A percentile compares a stretch with the other conserved stretches of the same genome.
Conservation (phyloP, 306 rosid species). For the Lupinus albus region DNA sequence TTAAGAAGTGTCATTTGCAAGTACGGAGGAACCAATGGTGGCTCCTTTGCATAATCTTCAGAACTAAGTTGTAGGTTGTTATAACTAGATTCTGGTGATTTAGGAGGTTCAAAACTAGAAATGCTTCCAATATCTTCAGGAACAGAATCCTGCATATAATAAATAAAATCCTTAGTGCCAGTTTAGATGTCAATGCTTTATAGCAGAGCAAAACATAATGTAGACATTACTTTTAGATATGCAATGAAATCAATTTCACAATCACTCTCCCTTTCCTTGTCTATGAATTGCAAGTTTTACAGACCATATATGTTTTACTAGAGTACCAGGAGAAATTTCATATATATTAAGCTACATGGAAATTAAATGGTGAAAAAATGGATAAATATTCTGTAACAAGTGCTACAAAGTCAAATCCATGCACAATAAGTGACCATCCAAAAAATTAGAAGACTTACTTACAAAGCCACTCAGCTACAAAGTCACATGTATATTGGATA, state of each 20-base stretch:
- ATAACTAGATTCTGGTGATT: conserved; percentile 86
- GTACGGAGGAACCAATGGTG: conserved; percentile 87
- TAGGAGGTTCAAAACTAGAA: conserved; percentile 86
- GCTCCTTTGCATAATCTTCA: conserved; percentile 93
- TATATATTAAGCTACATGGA: neutral
- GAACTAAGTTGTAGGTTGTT: conserved; percentile 67
- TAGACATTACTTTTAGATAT: conserved; percentile 7
- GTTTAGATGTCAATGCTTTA: conserved; percentile 13
- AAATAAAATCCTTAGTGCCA: conserved; percentile 8
- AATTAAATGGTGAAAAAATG: neutral
- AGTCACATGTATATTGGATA: neutral
- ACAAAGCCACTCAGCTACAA: conserved; percentile 16
- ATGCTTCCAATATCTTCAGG: conserved; percentile 94
- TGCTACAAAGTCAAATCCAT: neutral
- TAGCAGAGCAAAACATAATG: conserved; percentile 17
- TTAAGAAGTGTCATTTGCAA: conserved; percentile 85
- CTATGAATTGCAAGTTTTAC: conserved; percentile 24
- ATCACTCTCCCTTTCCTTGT: conserved; percentile 14
- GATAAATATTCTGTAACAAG: neutral
- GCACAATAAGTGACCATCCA: neutral
- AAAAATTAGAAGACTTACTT: neutral
- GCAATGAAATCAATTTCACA: conserved; percentile 14
- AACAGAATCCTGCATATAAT: conserved; percentile 74
- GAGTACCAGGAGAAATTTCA: conserved; percentile 18
- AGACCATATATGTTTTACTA: conserved; percentile 3